phyloP scores from a whole-genome alignment of 1,284 basidiomycete genomes.

The Irpex rosettiformis region DNA sequence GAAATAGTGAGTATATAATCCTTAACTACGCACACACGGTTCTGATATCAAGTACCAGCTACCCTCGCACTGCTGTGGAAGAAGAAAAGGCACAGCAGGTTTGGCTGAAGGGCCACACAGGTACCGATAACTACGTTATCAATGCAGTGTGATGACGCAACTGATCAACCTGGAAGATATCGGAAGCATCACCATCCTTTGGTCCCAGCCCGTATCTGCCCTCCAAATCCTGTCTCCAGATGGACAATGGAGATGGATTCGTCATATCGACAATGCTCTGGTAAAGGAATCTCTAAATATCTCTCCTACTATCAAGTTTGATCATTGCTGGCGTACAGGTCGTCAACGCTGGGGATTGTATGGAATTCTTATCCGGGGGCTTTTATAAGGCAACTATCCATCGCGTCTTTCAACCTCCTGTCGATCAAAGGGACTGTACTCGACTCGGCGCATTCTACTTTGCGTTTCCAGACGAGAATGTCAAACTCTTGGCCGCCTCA shows the following conservation, averaged over 20 bases:
- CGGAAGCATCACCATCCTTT: slow-evolving; percentile 55
- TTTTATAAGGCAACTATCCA: slow-evolving; percentile 42
- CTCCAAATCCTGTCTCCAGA: slow-evolving; percentile 52
- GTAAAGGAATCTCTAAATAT: too few relatives aligned
- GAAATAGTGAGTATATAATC: slow-evolving; percentile 44
- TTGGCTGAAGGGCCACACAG: slow-evolving; percentile 63
- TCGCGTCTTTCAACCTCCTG: slow-evolving; percentile 45
- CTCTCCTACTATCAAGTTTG: too few relatives aligned
- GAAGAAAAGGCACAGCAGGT: slow-evolving; percentile 51
- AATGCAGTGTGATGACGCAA: neutral
- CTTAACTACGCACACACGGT: neutral
- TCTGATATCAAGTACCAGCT: slow-evolving; percentile 22
- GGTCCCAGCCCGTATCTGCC: slow-evolving; percentile 57
- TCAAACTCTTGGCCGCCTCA: slow-evolving; percentile 26
- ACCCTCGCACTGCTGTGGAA: slow-evolving; percentile 47
- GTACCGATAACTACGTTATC: slow-evolving; percentile 28
- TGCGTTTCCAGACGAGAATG: slow-evolving; percentile 30
- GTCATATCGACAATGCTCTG: slow-evolving; percentile 56
- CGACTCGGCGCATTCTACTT: slow-evolving; percentile 45
- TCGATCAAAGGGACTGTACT: slow-evolving; percentile 41
- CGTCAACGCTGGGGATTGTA: slow-evolving; percentile 41
- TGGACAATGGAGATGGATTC: slow-evolving; percentile 56
- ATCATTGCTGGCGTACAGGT: too few relatives aligned
- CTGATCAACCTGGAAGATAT: slow-evolving; percentile 37
- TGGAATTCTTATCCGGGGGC: slow-evolving; percentile 41